These are phyloP conservation scores for Blastobotrys chiropterorum DNA, from an alignment of 805 yeast genomes.

Conservation along the genomic window DNA sequence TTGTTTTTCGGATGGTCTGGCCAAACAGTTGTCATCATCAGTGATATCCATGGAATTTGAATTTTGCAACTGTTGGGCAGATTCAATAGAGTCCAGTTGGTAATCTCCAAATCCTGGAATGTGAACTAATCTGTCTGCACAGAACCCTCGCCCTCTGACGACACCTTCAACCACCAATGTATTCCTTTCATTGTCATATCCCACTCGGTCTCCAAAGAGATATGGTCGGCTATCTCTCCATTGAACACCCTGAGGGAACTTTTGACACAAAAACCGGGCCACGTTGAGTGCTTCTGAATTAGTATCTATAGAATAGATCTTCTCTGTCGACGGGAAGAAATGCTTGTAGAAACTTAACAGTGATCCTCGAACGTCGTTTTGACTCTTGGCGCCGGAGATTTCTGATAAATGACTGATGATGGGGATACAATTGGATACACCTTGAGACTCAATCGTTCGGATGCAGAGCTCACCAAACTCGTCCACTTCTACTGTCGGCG, in stretches of 20 bases:
- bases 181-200: conserved; percentile 33
- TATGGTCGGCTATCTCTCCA: conserved; percentile 97
- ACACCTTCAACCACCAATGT: conserved; percentile 67
- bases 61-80: not conserved
- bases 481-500: conserved; percentile 81
- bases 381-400: conserved; percentile 68
- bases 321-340: conserved; percentile 76
- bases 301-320: conserved; percentile 63
- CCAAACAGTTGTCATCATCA: conserved; percentile 23
- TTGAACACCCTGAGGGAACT: conserved; percentile 71
- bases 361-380: conserved; percentile 60
- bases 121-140: conserved; percentile 71
- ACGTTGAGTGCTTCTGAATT: conserved; percentile 66
- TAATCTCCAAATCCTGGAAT: conserved; percentile 89
- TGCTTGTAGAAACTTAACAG: conserved; percentile 61
- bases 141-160: conserved; percentile 79
- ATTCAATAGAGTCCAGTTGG: conserved; percentile 54
- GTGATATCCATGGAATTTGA: conserved; percentile 16
- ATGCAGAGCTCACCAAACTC: conserved; percentile 82
- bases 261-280: conserved; percentile 73
- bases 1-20: conserved; percentile 23
- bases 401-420: conserved; percentile 20
- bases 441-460: conserved; percentile 86
- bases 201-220: conserved; percentile 62
- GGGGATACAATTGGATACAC: conserved; percentile 63